Evolutionary conservation across 2,329 filamentous ascomycete genomes (phyloP).

Genomic region (Thelonectria blattea): DNA sequence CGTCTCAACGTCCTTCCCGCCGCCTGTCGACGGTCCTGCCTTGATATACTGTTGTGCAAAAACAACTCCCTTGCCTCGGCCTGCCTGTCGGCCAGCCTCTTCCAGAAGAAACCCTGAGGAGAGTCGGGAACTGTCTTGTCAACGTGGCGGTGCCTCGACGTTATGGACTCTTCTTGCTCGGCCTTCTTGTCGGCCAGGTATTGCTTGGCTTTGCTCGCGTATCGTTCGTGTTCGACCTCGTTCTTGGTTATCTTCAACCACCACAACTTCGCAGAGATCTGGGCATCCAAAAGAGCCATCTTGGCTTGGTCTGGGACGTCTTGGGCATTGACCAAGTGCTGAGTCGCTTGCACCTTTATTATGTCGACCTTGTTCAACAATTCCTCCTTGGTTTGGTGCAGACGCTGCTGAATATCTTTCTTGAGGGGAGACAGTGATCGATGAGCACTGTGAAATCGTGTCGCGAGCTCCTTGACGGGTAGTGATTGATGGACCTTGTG

Average conservation of each 20-base stretch:
- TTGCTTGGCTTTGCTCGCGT: slow-evolving; percentile 53
- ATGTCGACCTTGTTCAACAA: slow-evolving; percentile 28
- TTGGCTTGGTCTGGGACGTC: slow-evolving; percentile 49
- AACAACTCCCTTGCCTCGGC: no score
- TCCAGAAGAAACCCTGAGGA: slow-evolving; percentile 22
- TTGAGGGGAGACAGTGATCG: slow-evolving; percentile 33
- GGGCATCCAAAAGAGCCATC: slow-evolving; percentile 57
- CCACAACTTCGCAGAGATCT: slow-evolving; percentile 61
- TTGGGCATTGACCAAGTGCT: slow-evolving; percentile 30
- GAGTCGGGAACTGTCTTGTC: slow-evolving; percentile 20
- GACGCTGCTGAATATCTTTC: slow-evolving; percentile 24
- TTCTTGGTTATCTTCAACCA: slow-evolving; percentile 62
- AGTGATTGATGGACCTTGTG: slow-evolving; percentile 34
- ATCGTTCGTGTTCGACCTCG: slow-evolving; percentile 52
- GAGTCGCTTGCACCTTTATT: slow-evolving; percentile 25
- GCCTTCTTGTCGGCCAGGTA: slow-evolving; percentile 48
- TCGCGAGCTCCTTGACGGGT: slow-evolving; percentile 27
- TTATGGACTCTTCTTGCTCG: slow-evolving; percentile 40
- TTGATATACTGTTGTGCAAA: no score
- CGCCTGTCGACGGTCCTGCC: slow-evolving; percentile 18
- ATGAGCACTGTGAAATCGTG: slow-evolving; percentile 31
- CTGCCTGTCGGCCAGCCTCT: slow-evolving; percentile 25
- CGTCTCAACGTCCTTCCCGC: background rate
- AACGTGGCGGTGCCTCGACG: slow-evolving; percentile 27
- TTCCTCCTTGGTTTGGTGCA: slow-evolving; percentile 25